phyloP scores from a whole-genome alignment of 2,329 filamentous ascomycete genomes.

The Colletotrichum phormii region DNA sequence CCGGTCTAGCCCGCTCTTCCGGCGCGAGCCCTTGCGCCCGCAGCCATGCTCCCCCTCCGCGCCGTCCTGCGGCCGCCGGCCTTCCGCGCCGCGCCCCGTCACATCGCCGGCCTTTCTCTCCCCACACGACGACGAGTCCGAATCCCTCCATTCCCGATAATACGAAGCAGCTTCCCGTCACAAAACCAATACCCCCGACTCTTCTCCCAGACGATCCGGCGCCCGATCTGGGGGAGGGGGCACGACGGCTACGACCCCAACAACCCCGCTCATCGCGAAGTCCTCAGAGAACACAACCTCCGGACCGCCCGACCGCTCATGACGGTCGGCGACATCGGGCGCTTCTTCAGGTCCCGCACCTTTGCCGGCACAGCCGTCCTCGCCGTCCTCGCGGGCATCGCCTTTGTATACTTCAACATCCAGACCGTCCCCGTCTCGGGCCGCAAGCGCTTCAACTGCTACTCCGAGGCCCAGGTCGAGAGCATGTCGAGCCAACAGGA shows the following conservation, averaged over 20 bases:
- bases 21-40: constrained; percentile 9
- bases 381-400: constrained; percentile 56
- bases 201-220: constrained; percentile 40
- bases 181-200: constrained; percentile 28
- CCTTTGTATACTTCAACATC: constrained; percentile 76
- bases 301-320: constrained; percentile 48
- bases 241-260: constrained; percentile 17
- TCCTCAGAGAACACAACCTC: constrained; percentile 38
- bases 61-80: constrained; percentile 34
- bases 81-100: constrained; percentile 15
- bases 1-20: not conserved
- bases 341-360: constrained; percentile 44
- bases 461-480: constrained; percentile 66
- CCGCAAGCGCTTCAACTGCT: constrained; percentile 79
- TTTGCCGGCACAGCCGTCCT: constrained; percentile 55
- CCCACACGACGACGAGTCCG: not conserved
- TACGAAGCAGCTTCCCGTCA: not conserved
- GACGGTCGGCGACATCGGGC: constrained; percentile 45
- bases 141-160: not conserved
- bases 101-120: constrained; percentile 12
- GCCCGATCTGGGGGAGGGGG: not conserved
- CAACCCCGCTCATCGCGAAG: constrained; percentile 18
- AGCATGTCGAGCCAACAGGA: constrained; percentile 65
- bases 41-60: constrained; percentile 40
- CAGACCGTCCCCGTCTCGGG: constrained; percentile 80